Evolutionary conservation across 2,329 filamentous ascomycete species (phyloP).

Genomic region (Pseudonectria buxi): DNA sequence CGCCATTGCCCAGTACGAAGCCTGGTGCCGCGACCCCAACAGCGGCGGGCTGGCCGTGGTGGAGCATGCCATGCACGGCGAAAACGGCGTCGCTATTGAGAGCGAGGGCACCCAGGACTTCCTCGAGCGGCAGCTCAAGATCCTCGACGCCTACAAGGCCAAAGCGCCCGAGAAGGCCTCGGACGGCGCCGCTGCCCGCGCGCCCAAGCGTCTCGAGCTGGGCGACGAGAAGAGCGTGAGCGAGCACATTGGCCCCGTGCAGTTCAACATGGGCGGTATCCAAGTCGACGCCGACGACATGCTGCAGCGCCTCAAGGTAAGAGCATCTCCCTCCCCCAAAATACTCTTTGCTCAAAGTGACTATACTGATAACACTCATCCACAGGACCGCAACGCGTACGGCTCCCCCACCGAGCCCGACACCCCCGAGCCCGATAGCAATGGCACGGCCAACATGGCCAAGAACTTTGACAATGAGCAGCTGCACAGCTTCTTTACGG

Average conservation of each 20-base stretch:
- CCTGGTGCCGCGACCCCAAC: slow-evolving; percentile 70
- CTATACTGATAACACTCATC: background rate
- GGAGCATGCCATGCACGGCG: slow-evolving; percentile 33
- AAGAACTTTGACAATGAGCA: slow-evolving; percentile 46
- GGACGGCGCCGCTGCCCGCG: slow-evolving; percentile 16
- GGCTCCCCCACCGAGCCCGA: slow-evolving; percentile 38
- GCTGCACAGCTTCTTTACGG: slow-evolving; percentile 53
- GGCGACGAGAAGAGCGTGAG: slow-evolving; percentile 46
- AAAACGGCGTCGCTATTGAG: slow-evolving; percentile 27
- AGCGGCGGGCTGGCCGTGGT: slow-evolving; percentile 45
- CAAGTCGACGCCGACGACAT: slow-evolving; percentile 93
- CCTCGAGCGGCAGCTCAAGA: slow-evolving; percentile 64
- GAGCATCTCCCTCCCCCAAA: slow-evolving; percentile 7
- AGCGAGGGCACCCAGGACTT: slow-evolving; percentile 68
- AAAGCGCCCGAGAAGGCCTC: slow-evolving; percentile 43
- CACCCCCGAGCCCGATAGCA: slow-evolving; percentile 30
- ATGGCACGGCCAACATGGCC: slow-evolving; percentile 34
- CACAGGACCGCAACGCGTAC: slow-evolving; percentile 51
- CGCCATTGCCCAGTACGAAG: slow-evolving; percentile 69
- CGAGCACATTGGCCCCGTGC: slow-evolving; percentile 87
- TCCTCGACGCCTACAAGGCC: slow-evolving; percentile 60
- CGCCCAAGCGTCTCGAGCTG: slow-evolving; percentile 24
- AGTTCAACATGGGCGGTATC: slow-evolving; percentile 98
- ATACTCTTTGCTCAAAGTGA: too few species aligned
- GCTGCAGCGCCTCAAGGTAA: slow-evolving; percentile 77